Evolutionary conservation across 2,329 filamentous ascomycete genomes (phyloP), one percentile per base, ranked within the genome.

Genomic region (Orbilia blumenaviensis): DNA sequence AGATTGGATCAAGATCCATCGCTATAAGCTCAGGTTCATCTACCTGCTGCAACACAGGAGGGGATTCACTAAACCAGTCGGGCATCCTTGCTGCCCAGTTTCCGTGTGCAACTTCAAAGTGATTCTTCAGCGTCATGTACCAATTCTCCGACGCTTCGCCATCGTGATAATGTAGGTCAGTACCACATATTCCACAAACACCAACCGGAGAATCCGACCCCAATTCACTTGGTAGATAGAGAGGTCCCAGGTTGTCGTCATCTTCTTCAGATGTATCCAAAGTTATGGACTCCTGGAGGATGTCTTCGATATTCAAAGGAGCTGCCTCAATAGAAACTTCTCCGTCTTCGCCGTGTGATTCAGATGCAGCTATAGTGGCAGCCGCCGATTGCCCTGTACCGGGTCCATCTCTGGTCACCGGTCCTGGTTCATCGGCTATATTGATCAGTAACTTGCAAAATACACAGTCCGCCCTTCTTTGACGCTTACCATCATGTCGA

Each of bases 81-180:
- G 58, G 56, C 72, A 76, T 76, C 44, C 72, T 58, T n/a, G 58
- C 64, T 1, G 72, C 72, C 72, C 72, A 76, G 42, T 21, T 69
- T 41, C 72, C 72, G 23, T 76, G 72, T 3, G 72, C 72, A 34
- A 66, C 60, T 14, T 69, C 38, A 16, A 76, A 76, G 25, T 76
- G 72, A 23, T 64, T 76, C 41, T 76, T 76, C 10, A 69, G 23
- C 10, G 44, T 61, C 48, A 76, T 52, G 27, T 76, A 76, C 72
- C 72, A 76, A 23, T 64, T 32, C 21, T 32, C 64, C 4, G 48
- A 42, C 32, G 64, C 64, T 32, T 66, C 60, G 7, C 64, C 72
- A 32, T 69, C 34, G 2, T 54, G 72, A 16, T 52, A 69, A 8
- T 50, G 36, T 46, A 76, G 18, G 18, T 76, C 48, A 2, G 32